Conservation (phyloP, 345 rosid species). For the Ceriops zippeliana region DNA sequence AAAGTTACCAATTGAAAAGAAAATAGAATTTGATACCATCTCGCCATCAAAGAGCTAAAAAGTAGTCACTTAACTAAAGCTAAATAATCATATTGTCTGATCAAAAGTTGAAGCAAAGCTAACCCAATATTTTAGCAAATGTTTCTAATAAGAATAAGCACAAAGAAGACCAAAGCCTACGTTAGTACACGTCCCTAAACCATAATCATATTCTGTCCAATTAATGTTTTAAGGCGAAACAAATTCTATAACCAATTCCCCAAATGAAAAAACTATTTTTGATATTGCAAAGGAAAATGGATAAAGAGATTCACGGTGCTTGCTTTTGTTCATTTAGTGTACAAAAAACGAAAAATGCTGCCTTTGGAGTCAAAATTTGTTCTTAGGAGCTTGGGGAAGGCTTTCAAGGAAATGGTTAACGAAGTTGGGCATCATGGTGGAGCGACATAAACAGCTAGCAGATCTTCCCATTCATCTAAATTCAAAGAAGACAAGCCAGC, state of each 20-base stretch:
- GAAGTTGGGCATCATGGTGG: constrained; percentile 20
- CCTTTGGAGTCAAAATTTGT: neutral
- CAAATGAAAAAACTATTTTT: neutral
- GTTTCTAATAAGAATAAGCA: constrained; percentile 14
- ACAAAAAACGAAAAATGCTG: constrained; percentile 14
- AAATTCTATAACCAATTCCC: neutral
- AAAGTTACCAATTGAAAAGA: neutral
- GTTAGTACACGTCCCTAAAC: neutral
- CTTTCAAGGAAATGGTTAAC: neutral
- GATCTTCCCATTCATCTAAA: constrained; percentile 35
- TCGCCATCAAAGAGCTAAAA: neutral
- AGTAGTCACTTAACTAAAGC: constrained; percentile 6
- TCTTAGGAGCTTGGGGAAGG: constrained; percentile 4
- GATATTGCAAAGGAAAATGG: constrained; percentile 2
- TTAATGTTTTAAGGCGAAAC: constrained; percentile 1
- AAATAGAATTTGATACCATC: neutral
- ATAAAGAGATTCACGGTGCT: constrained; percentile 1
- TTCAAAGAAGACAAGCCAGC: constrained; percentile 26
- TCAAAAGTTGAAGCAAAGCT: constrained; percentile 11
- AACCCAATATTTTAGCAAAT: neutral
- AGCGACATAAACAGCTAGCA: constrained; percentile 29
- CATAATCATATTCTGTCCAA: constrained; percentile 12
- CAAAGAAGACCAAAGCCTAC: constrained; percentile 10
- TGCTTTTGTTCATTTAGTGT: neutral
- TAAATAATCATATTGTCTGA: constrained; percentile 17